Evolutionary conservation across 371 early-diverging fungal genomes (phyloP), one percentile per base, ranked within the genome.

Genomic region (Apophysomyces trapeziformis): DNA sequence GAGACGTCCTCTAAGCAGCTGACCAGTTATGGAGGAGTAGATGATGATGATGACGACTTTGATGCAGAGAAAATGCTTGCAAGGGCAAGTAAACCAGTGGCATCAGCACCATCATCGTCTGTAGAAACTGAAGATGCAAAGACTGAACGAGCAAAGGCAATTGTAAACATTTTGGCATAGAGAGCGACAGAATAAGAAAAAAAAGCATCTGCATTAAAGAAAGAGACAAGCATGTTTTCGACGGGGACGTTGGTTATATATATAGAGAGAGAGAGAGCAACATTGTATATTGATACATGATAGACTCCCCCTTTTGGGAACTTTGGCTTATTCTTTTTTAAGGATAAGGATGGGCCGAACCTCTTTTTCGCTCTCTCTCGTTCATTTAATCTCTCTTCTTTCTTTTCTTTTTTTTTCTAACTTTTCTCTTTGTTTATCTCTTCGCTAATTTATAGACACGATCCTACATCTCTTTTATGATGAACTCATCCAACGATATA

Each of bases 11-110:
- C 61, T 41, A 41, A 66, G 60, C 35, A 66, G 70, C 45, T 74
- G 62, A 73, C 70, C 64, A 68, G 68, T 37, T 69, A 70, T 60
- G 32, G 67, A 11, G 63, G 47, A 44, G 62, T 64, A 13, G 57
- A 61, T 46, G 68, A 69, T 21, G 73, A 77, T 56, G 71, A 69
- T 16, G 78, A 78, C 64, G 75, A 74, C 57, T 78, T 76, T 60
- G 78, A 81, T 70, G 82, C 80, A 35, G 80, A 80, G 68, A 77
- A 77, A 46, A 46, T 77, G 62, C 66, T 80, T 45, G 72, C 73
- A 36, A 68, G 68, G 37, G 39, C 68, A 13, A 72, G 13, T 41
- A 63, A 26, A 26, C 32, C 32, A 26, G 32, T 26, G 2, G 32
- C 3, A 26, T 1, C 32, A 26, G 32, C 32, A 26, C 32, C 32